These are phyloP conservation scores for Marasmius tenuissimus DNA, from an alignment of 1,284 basidiomycete species.

Conservation along the genomic window DNA sequence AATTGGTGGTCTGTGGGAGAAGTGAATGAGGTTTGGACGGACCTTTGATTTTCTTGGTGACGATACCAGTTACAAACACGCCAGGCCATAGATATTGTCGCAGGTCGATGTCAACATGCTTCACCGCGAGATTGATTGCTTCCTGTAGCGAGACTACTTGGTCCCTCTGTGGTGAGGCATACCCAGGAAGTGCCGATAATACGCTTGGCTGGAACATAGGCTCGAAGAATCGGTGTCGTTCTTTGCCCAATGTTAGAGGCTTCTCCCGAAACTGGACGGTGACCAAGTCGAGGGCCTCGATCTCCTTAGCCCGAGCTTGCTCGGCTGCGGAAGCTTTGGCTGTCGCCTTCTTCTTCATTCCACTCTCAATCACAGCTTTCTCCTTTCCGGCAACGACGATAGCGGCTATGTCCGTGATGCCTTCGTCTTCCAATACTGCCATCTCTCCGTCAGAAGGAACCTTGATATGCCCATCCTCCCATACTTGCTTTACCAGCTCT, in stretches of 20 bases:
- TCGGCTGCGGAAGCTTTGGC: constrained; percentile 79
- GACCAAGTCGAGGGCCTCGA: constrained; percentile 78
- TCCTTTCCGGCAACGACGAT: constrained; percentile 80
- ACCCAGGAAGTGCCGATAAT: constrained; percentile 33
- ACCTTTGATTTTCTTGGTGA: constrained; percentile 80
- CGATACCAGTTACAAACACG: constrained; percentile 81
- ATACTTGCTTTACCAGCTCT: constrained; percentile 58
- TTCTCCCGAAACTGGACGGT: constrained; percentile 72
- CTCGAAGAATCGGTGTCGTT: constrained; percentile 89
- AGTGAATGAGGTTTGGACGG: constrained; percentile 22
- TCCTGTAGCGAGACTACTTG: constrained; percentile 56
- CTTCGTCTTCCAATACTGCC: constrained; percentile 75
- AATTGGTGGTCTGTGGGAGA: not conserved
- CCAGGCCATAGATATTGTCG: constrained; percentile 79
- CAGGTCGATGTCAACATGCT: constrained; percentile 60
- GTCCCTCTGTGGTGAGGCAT: constrained; percentile 15
- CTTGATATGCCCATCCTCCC: no score
- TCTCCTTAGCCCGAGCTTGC: constrained; percentile 75
- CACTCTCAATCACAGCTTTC: constrained; percentile 78
- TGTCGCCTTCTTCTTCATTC: constrained; percentile 74
- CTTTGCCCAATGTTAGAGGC: constrained; percentile 79
- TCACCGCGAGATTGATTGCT: constrained; percentile 60
- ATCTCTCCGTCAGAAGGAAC: constrained; percentile 73
- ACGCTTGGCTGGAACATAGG: constrained; percentile 80
- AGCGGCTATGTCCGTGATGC: constrained; percentile 82